phyloP scores from a whole-genome alignment of 441 rosid species.

The Euphorbia celastroides region DNA sequence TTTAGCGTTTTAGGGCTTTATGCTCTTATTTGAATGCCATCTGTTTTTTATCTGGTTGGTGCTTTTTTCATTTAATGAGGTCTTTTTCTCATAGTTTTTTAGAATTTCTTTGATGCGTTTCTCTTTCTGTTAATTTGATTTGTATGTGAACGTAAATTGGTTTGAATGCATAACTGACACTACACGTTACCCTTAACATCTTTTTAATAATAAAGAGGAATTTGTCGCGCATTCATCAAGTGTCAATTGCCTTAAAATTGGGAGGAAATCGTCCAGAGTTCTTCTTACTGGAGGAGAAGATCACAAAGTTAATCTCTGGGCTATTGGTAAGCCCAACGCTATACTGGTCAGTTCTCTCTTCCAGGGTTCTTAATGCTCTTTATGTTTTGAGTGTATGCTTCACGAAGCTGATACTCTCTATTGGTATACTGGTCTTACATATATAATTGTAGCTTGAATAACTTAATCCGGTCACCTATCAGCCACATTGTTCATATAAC shows the following conservation, averaged over 20 bases:
- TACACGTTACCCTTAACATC: conserved; percentile 44
- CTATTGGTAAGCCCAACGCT: conserved; percentile 99
- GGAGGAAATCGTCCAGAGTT: conserved; percentile 91
- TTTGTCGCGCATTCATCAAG: conserved; percentile 96
- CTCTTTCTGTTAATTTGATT: conserved; percentile 13
- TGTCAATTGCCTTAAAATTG: conserved; percentile 97
- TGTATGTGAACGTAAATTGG: conserved; percentile 13
- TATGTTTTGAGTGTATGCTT: not conserved
- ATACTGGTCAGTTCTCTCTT: conserved; percentile 57
- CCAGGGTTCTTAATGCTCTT: not conserved
- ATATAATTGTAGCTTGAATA: not conserved
- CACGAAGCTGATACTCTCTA: not conserved
- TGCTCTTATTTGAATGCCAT: not conserved
- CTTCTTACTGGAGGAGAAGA: conserved; percentile 98
- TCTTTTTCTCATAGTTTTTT: not conserved
- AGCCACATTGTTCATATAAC: not conserved
- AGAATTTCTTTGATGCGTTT: not conserved
- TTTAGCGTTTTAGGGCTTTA: conserved; percentile 15
- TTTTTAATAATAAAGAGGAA: conserved; percentile 57
- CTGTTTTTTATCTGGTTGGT: conserved; percentile 12
- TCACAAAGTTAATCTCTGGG: conserved; percentile 97
- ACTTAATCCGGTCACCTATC: not conserved
- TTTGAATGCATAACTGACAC: conserved; percentile 16
- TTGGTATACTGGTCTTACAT: not conserved
- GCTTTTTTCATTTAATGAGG: not conserved